Evolutionary conservation across 2,329 filamentous ascomycete genomes (phyloP), one percentile per base, ranked within the genome.

Genomic region (Knufia petricola): DNA sequence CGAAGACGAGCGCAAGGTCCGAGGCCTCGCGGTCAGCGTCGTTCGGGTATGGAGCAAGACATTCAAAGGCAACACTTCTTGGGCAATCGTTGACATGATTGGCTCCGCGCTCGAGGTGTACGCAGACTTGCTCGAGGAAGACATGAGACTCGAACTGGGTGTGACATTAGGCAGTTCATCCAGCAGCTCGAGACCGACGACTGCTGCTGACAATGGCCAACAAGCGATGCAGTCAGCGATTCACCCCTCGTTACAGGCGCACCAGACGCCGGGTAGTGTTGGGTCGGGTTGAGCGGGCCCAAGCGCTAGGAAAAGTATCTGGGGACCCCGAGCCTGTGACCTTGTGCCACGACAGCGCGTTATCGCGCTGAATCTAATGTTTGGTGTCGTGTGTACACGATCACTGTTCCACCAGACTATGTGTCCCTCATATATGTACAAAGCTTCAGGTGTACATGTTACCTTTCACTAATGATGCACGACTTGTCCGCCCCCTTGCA

Each of bases 21-120:
- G 65, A 17, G 65, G 69, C 38, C 61, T 72, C n/a, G 71, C 68
- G 44, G 65, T 72, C 54, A 66, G 68, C n/a, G 70, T 72, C 46
- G 68, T 71, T 12, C 64, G 69, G 9, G 69, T 71, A 13, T 72
- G 69, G 69, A 69, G 69, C 8, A 66, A 69, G 46, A 71, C 69
- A 1, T 72, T 72, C 58, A 71, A 71, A 55, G 69, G 69, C 1
- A 72, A 72, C 52, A 71, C 69, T 7, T 71, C 69, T 54, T 72
- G 69, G 69, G 68, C 69, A 4, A 71, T 72, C 54, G 69, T 72
- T 31, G 69, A 72, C 46, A 58, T 72, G 46, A 67, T 72, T 34
- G 69, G 69, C 10, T 66, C 63, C 7, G 71, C 69, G 48, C 58
- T 72, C 43, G 68, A 71, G 58, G 64, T 68, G 13, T 72, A 71